Conservation (phyloP, 345 rosid species). For the Linum tenue region DNA sequence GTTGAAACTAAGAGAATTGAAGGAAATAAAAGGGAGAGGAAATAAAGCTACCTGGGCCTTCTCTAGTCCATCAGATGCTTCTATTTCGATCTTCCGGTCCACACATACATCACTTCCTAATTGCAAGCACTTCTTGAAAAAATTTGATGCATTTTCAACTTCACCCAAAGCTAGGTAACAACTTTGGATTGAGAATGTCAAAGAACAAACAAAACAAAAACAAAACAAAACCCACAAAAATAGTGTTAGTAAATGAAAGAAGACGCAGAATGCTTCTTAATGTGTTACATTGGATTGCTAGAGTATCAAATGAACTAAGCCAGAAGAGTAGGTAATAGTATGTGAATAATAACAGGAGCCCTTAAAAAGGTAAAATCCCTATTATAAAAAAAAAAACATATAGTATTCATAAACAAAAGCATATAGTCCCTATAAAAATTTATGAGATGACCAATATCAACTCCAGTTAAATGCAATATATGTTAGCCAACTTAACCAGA, state of each 20-base stretch:
- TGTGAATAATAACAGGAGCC: neutral
- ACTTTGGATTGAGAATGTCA: conserved; percentile 29
- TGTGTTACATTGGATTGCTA: neutral
- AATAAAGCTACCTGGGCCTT: conserved; percentile 56
- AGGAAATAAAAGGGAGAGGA: neutral
- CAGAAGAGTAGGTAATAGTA: neutral
- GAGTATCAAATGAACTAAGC: neutral
- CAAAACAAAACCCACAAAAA: conserved; percentile 5
- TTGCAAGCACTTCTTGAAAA: conserved; percentile 72
- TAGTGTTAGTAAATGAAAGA: conserved; percentile 14
- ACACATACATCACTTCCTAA: conserved; percentile 64
- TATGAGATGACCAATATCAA: neutral
- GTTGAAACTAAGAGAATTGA: neutral
- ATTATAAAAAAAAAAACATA: no score
- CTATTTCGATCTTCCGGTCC: conserved; percentile 69
- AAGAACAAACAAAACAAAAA: neutral
- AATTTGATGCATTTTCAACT: conserved; percentile 62
- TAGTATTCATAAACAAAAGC: no score
- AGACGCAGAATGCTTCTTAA: neutral
- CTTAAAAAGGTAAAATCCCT: neutral
- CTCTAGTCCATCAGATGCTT: conserved; percentile 88
- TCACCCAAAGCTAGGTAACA: conserved; percentile 93
- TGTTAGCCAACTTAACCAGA: neutral
- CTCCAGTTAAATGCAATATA: neutral
- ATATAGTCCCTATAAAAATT: no score